Evolutionary conservation across 208 protist genomes (phyloP).

Genomic region (Histomonas meleagridis): DNA sequence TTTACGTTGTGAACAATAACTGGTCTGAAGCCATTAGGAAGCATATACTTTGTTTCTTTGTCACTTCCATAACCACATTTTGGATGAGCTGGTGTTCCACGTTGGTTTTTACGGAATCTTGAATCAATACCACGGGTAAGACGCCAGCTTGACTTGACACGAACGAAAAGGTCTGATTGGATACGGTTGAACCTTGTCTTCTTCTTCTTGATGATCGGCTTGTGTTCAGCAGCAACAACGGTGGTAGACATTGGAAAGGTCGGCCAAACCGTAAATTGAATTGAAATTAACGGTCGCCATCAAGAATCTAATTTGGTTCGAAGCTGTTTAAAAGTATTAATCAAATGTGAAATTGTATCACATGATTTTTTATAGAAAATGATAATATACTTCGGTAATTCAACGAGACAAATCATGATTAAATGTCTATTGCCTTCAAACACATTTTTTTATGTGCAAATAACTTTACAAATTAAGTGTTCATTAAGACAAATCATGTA

Average conservation of each 20-base stretch:
- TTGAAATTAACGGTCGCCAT: too few species aligned
- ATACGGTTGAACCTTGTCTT: slow-evolving; percentile 41
- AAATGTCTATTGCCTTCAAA: too few species aligned
- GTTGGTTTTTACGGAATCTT: slow-evolving; percentile 82
- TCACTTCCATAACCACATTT: slow-evolving; percentile 89
- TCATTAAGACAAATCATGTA: too few species aligned
- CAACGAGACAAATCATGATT: too few species aligned
- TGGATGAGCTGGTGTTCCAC: slow-evolving; percentile 80
- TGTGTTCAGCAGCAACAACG: background rate
- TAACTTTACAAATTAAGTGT: too few species aligned
- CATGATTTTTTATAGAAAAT: too few species aligned
- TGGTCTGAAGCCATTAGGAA: slow-evolving; percentile 83
- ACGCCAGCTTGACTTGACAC: slow-evolving; percentile 66
- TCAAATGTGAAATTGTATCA: too few species aligned
- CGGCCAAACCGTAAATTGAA: background rate
- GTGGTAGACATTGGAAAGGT: background rate
- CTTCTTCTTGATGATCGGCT: slow-evolving; percentile 28
- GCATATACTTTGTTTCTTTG: slow-evolving; percentile 79
- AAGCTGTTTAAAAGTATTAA: too few species aligned
- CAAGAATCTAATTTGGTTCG: too few species aligned
- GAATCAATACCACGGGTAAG: slow-evolving; percentile 94
- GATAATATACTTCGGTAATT: too few species aligned
- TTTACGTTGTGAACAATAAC: slow-evolving; percentile 72
- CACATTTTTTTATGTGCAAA: too few species aligned
- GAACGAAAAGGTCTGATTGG: slow-evolving; percentile 39